Evolutionary conservation across 2,329 filamentous ascomycete genomes (phyloP), one percentile per base, ranked within the genome.

Genomic region (Fusarium sp.): DNA sequence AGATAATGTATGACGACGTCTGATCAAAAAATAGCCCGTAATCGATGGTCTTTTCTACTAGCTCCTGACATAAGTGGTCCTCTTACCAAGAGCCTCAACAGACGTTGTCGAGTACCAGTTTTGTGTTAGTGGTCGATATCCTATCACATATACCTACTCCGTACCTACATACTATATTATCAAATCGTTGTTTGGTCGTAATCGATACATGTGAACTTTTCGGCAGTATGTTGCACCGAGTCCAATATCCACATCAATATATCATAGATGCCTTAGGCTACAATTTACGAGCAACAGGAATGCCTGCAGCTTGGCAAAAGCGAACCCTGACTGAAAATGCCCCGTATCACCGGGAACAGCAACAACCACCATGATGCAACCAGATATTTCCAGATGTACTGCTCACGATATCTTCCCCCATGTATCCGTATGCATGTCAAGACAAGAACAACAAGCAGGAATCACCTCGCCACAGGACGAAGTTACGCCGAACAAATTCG

Each of bases 381-480:
- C 59, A 72, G 62, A 62, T 68, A 39, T 62, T 74, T 41, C 71
- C 47, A 56, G 22, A 68, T 59, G 36, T 41, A 36, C 30, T 42
- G 52, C 24, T 69, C 72, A 69, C 57, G 72, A 74, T 74, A 64
- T 41, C 72, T 38, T 74, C 71, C 41, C 58, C 38, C 45, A 59
- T 47, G 45, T 47, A 48, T 18, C 32, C 32, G 32, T 34, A 34
- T 34, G 24, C 20, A 28, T 28, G 47, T 41, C 39, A 28, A 24
- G 34, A 44, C 32, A 60, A 51, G 62, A 66, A 42, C 52, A 38
- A 55, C 38, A 59, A 50, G 38, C 48, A 26, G 32, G 52, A 52
- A 50, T 55, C 32, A 34, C 50, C 58, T 62, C 28, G 60, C 60
- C 68, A 75, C 68, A 48, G 68, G 64, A 52, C 60, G 68, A 72